Evolutionary conservation across 176 grass and related monocot species (phyloP).

Genomic region (Paspalum notatum): DNA sequence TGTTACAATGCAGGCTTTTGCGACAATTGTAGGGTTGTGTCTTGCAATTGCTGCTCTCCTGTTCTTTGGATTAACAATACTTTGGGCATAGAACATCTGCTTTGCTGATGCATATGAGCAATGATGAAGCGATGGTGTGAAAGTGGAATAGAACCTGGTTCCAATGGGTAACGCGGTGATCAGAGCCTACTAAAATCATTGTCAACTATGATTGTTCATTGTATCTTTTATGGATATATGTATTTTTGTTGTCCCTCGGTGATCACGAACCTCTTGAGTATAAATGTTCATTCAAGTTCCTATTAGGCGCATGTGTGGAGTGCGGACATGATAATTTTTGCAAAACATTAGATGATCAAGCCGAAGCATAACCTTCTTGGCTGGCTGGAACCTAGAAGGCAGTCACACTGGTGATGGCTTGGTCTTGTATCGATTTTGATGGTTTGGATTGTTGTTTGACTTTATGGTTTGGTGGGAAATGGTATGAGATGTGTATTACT

Average conservation of each 20-base stretch:
- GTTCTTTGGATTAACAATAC: slow-evolving; percentile 78
- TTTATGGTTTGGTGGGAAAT: too few species aligned
- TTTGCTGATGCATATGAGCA: background rate
- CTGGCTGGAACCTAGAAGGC: too few species aligned
- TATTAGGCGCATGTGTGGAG: background rate
- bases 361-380: too few species aligned
- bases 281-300: slow-evolving; percentile 20
- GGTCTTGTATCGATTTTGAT: too few species aligned
- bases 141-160: background rate
- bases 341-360: background rate
- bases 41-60: slow-evolving; percentile 65
- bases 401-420: too few species aligned
- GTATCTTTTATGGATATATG: background rate
- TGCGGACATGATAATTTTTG: background rate
- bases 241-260: background rate
- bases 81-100: slow-evolving; percentile 63
- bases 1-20: slow-evolving; percentile 72
- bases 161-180: background rate
- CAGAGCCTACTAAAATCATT: background rate
- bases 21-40: slow-evolving; percentile 66
- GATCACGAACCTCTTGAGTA: background rate
- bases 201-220: background rate
- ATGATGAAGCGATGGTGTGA: background rate
- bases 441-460: too few species aligned
- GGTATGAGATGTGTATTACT: too few species aligned